Evolutionary conservation across 768 basidiomycete genomes (phyloP).

Genomic region (Cyclocybe aegerita): DNA sequence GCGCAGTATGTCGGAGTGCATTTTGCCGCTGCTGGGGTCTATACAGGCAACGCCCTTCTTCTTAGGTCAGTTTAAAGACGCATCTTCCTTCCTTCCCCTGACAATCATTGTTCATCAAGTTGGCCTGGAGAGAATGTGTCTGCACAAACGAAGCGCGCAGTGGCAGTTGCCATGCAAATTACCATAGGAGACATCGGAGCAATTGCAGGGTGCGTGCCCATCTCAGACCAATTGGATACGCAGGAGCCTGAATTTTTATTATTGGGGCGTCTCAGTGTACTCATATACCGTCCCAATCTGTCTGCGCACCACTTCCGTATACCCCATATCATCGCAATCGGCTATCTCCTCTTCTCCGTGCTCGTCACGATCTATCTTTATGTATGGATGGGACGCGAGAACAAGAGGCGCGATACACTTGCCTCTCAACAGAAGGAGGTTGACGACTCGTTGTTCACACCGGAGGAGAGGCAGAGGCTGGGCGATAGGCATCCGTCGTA

Average conservation of each 20-base stretch:
- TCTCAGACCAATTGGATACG: neutral
- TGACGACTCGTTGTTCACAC: conserved; percentile 12
- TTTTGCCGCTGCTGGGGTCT: conserved; percentile 55
- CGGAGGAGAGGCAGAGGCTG: conserved; percentile 26
- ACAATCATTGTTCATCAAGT: conserved; percentile 17
- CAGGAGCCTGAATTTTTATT: neutral
- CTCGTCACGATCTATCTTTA: conserved; percentile 43
- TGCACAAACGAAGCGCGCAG: conserved; percentile 64
- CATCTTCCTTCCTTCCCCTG: neutral
- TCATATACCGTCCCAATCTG: conserved; percentile 55
- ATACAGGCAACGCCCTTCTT: conserved; percentile 56
- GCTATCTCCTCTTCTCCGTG: conserved; percentile 52
- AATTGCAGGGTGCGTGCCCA: conserved; percentile 40
- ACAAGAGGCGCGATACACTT: conserved; percentile 38
- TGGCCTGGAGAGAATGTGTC: conserved; percentile 73
- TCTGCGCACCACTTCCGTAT: conserved; percentile 45
- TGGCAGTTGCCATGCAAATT: conserved; percentile 64
- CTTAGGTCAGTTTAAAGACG: conserved; percentile 38
- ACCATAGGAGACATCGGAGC: conserved; percentile 62
- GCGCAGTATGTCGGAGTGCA: conserved; percentile 59
- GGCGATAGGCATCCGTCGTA: conserved; percentile 41
- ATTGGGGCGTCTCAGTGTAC: conserved; percentile 31
- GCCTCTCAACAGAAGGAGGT: conserved; percentile 22
- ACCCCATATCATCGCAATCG: conserved; percentile 59
- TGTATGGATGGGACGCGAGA: conserved; percentile 50